A percentile compares a stretch with the other conserved stretches of the same genome.
Evolutionary conservation across 768 basidiomycete species (phyloP).

Genomic region (Cantharellus cinnabarinus): DNA sequence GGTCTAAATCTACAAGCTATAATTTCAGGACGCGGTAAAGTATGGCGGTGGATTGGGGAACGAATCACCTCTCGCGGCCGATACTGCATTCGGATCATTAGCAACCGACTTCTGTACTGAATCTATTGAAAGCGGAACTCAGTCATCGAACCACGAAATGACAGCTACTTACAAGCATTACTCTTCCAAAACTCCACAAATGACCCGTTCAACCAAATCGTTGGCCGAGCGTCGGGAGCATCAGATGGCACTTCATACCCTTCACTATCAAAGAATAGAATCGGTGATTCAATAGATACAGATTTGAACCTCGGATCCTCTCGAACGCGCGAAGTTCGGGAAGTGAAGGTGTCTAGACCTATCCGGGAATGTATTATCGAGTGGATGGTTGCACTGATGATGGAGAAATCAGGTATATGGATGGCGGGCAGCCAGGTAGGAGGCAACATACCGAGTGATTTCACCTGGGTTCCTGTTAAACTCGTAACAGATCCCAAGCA

Average conservation of each 20-base stretch:
- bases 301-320: conserved; percentile 88
- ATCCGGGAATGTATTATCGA: conserved; percentile 71
- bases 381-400: conserved; percentile 56
- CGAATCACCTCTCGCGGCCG: conserved; percentile 36
- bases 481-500: conserved; percentile 88
- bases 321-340: conserved; percentile 65
- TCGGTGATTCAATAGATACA: conserved; percentile 56
- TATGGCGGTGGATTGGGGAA: too few species aligned
- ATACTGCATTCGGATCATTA: conserved; percentile 43
- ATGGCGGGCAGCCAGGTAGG: conserved; percentile 1
- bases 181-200: conserved; percentile 99
- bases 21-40: not conserved
- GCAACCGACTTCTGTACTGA: conserved; percentile 55
- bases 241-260: conserved; percentile 5
- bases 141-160: not conserved
- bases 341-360: conserved; percentile 73
- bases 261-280: conserved; percentile 1
- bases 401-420: not conserved
- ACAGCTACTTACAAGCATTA: conserved; percentile 57
- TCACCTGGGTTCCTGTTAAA: conserved; percentile 91
- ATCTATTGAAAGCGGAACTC: conserved; percentile 23
- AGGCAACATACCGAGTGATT: conserved; percentile 49
- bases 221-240: conserved; percentile 25
- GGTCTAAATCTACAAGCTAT: conserved; percentile 16
- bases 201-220: conserved; percentile 95